Base-by-base conservation (phyloP, 2,329 filamentous ascomycete species). In the Aspergillus tubingensis region DNA sequence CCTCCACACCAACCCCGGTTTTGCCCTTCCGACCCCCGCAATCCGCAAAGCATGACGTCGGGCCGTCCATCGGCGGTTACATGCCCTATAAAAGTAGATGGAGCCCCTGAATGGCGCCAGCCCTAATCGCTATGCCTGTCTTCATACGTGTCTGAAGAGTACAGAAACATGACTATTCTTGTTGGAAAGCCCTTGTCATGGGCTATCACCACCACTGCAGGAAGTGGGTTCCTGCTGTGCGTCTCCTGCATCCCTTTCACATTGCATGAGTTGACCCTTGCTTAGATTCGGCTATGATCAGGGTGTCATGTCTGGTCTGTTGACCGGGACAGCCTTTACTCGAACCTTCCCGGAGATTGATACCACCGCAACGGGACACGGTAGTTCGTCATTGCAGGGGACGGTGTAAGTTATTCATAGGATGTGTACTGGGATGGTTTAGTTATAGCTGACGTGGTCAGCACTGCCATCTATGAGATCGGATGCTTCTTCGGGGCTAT, bases 401-500 rank as follows among this genome's bases (percentile, higher is more conserved):
- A 79, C 77, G 27, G 79, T 81, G 70, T 73, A 66, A 62, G 66
- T 65, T 3, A 3, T 5, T 5, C 17, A 11, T 10, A 5, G 13
- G 36, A 25, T 15, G 11, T 25, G 25, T 4, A 36, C 4, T 36
- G 1, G 4, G 11, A 11, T 36, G 11, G 19, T 7, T 7, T 5
- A 21, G 36, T 3, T 10, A 0, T 39, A 13, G n/a, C 59, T 63
- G 21, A 61, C 27, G 21, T 7, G 48, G 19, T 13, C 54, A 71
- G 68, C 43, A 77, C 79, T 19, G 77, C 79, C 23, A 79, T 81
- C n/a, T 81, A 81, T 59, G 78, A 81, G 57, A 76, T 76, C 32
- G 85, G 85, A 17, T 87, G 85, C 66, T 86, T 88, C 69, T 73
- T 86, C 49, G 86, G 86, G 27, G 84, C 79, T 15, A 64, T 72